Conservation (phyloP, 2,329 filamentous ascomycete genomes). For the Fusarium mangiferae region DNA sequence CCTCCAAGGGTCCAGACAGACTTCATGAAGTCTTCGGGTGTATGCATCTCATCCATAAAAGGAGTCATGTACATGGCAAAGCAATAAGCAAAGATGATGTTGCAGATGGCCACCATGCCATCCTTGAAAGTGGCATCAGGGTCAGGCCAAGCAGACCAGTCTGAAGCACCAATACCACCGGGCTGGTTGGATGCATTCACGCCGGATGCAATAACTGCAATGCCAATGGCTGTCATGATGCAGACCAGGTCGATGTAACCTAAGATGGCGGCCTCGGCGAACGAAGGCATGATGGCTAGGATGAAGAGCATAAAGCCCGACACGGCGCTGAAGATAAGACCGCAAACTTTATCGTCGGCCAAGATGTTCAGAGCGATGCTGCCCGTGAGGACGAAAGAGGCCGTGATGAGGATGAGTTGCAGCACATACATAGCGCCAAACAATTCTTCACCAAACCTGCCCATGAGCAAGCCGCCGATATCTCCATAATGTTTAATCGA, state of each 20-base stretch:
- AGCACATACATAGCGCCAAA: conserved; percentile 66
- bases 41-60: conserved; percentile 59
- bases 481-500: conserved; percentile 72
- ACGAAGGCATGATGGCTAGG: conserved; percentile 55
- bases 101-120: conserved; percentile 67
- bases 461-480: conserved; percentile 68
- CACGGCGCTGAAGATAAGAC: conserved; percentile 52
- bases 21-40: conserved; percentile 53
- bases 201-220: conserved; percentile 71
- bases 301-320: conserved; percentile 52
- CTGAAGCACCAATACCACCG: conserved; percentile 13
- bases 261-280: conserved; percentile 44
- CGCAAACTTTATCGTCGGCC: conserved; percentile 60
- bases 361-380: conserved; percentile 71
- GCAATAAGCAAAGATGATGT: conserved; percentile 75
- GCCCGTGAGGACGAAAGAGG: conserved; percentile 73
- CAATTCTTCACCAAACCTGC: conserved; percentile 65
- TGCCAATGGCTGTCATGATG: conserved; percentile 63
- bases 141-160: conserved; percentile 54
- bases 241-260: conserved; percentile 43
- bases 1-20: conserved; percentile 68
- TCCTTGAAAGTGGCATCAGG: conserved; percentile 56
- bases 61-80: conserved; percentile 56
- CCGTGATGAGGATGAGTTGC: conserved; percentile 72
- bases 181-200: conserved; percentile 44